phyloP scores from a whole-genome alignment of 345 rosid species.

The Eucalyptus regnans region DNA sequence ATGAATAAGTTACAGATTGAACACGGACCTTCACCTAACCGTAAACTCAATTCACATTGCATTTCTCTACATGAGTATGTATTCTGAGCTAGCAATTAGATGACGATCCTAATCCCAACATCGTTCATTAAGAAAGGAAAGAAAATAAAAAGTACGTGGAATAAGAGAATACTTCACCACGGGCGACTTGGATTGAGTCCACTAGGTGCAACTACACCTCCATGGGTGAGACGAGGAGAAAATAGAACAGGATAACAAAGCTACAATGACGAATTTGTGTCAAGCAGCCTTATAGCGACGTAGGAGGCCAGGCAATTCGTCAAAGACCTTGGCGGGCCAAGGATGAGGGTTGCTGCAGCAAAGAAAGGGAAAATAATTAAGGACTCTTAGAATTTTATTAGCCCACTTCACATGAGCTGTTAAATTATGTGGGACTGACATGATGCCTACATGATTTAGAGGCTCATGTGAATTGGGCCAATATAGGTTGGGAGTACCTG shows the following conservation, averaged over 20 bases:
- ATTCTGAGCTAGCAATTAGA: not conserved
- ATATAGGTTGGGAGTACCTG: not conserved
- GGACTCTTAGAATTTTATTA: not conserved
- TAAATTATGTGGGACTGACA: not conserved
- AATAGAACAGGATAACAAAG: not conserved
- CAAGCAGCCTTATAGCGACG: not conserved
- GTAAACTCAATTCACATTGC: not conserved
- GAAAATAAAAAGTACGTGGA: accelerated
- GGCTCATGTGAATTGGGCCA: not conserved
- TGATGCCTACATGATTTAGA: not conserved
- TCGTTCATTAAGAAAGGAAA: not conserved
- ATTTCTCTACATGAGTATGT: not conserved
- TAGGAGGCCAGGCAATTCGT: not conserved
- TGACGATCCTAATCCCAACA: not conserved
- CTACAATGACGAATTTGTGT: not conserved
- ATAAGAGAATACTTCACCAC: not conserved
- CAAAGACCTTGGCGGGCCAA: not conserved
- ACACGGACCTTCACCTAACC: not conserved
- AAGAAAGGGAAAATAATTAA: not conserved
- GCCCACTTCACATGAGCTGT: not conserved
- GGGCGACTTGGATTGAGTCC: not conserved
- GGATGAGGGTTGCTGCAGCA: not conserved
- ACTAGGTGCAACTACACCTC: not conserved
- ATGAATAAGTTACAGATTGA: not conserved
- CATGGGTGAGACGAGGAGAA: too few relatives aligned